These are phyloP conservation scores for Myriangium duriaei DNA, from an alignment of 2,329 filamentous ascomycete species.

Conservation along the genomic window DNA sequence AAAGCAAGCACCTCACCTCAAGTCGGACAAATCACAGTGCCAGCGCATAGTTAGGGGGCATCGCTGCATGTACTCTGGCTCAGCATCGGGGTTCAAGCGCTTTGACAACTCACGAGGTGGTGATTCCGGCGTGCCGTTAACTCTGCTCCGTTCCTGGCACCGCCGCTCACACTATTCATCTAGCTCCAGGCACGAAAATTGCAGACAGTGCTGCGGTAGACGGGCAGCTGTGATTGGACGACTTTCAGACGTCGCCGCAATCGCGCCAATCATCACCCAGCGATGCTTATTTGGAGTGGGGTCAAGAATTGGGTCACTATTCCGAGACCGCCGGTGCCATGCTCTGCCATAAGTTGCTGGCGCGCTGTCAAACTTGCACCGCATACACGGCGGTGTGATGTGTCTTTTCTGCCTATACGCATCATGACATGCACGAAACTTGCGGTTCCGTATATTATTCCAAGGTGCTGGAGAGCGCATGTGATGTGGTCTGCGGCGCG, in stretches of 20 bases:
- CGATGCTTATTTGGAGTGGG: too few species aligned
- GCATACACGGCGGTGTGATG: too few species aligned
- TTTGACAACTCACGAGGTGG: background rate
- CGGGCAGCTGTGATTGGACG: conserved; percentile 3
- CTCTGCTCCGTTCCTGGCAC: conserved; percentile 6
- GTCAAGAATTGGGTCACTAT: too few species aligned
- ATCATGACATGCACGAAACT: too few species aligned
- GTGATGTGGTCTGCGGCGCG: too few species aligned
- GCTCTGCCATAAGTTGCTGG: too few species aligned
- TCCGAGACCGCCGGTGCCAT: too few species aligned
- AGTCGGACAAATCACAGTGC: conserved; percentile 7
- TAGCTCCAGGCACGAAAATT: conserved; percentile 9
- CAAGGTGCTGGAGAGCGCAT: too few species aligned
- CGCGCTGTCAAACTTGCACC: too few species aligned
- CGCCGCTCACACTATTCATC: conserved; percentile 1
- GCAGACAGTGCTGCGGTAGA: too few species aligned
- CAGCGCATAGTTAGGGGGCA: conserved; percentile 8
- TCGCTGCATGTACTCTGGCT: background rate
- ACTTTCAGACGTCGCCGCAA: conserved; percentile 3
- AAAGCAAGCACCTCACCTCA: conserved; percentile 7
- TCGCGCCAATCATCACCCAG: conserved; percentile 9
- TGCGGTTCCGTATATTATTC: too few species aligned
- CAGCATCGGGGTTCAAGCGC: background rate
- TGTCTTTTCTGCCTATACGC: too few species aligned
- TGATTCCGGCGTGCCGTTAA: conserved; percentile 6